A percentile compares a stretch with the other conserved stretches of the same genome.
phyloP scores from a whole-genome alignment of 768 basidiomycete species.

The Tylopilus sp. region DNA sequence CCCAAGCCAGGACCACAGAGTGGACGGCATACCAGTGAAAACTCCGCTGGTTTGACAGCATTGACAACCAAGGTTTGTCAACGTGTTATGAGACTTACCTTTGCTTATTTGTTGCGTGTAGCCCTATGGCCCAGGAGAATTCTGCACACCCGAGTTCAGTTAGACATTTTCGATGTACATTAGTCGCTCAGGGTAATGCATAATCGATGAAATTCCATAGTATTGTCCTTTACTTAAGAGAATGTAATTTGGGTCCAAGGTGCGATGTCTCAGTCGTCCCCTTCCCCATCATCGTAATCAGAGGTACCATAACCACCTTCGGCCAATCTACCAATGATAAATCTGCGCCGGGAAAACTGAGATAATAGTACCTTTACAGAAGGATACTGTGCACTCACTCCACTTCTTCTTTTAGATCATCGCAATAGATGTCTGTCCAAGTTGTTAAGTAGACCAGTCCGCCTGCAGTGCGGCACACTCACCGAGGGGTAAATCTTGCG shows the following conservation, averaged over 20 bases:
- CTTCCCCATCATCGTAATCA: constrained; percentile 79
- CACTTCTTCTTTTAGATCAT: constrained; percentile 83
- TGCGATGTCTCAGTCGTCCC: constrained; percentile 60
- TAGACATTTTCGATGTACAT: constrained; percentile 35
- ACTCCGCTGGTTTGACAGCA: constrained; percentile 86
- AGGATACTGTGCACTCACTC: constrained; percentile 46
- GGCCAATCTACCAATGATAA: constrained; percentile 64
- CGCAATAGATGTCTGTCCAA: constrained; percentile 70
- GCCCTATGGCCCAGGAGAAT: constrained; percentile 94
- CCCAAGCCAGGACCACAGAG: constrained; percentile 95
- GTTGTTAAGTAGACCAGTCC: constrained; percentile 1
- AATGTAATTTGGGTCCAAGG: neutral
- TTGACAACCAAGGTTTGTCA: constrained; percentile 64
- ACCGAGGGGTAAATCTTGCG: constrained; percentile 75
- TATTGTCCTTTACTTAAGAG: neutral
- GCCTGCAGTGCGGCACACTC: constrained; percentile 14
- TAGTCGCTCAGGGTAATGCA: neutral
- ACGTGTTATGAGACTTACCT: neutral
- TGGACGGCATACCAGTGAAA: constrained; percentile 84
- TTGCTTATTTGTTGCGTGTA: constrained; percentile 31
- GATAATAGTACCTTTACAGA: neutral
- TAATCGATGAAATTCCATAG: neutral
- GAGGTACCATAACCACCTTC: constrained; percentile 71
- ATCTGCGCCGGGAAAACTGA: constrained; percentile 38
- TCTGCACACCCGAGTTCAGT: constrained; percentile 81